Conservation (phyloP, 306 rosid species). For the Neltuma alba region DNA sequence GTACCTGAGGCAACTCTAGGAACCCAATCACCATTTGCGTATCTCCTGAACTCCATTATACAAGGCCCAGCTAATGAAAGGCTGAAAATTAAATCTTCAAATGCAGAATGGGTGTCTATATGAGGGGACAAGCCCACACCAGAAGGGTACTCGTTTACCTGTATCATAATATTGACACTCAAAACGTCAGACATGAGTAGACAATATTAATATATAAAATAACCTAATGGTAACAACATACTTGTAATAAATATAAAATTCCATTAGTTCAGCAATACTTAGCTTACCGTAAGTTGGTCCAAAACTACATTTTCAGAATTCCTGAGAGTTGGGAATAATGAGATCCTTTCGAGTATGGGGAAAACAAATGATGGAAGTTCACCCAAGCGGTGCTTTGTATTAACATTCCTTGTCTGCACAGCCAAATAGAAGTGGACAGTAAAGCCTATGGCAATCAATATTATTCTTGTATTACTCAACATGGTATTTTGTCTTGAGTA, state of each 20-base stretch:
- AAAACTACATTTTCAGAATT: constrained; percentile 49
- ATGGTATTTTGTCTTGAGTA: not conserved
- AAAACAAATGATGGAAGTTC: constrained; percentile 77
- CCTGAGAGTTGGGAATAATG: constrained; percentile 48
- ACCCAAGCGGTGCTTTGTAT: constrained; percentile 67
- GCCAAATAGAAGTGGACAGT: constrained; percentile 25
- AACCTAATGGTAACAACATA: not conserved
- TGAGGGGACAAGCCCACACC: constrained; percentile 99
- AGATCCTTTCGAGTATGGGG: constrained; percentile 65
- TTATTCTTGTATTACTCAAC: constrained; percentile 24
- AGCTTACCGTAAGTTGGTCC: constrained; percentile 86
- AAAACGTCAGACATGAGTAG: constrained; percentile 23
- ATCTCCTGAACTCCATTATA: constrained; percentile 93
- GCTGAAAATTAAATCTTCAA: constrained; percentile 93
- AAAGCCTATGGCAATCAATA: constrained; percentile 20
- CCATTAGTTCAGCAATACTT: constrained; percentile 5
- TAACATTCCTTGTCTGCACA: constrained; percentile 77
- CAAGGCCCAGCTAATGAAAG: constrained; percentile 97
- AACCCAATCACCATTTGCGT: constrained; percentile 49
- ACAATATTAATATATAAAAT: constrained; percentile 14
- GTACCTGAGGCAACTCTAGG: constrained; percentile 54
- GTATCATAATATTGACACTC: constrained; percentile 39
- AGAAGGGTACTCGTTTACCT: constrained; percentile 95
- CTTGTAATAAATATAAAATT: not conserved
- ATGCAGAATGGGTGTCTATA: constrained; percentile 97